phyloP scores from a whole-genome alignment of 345 rosid genomes.

The Erodium maritimum region DNA sequence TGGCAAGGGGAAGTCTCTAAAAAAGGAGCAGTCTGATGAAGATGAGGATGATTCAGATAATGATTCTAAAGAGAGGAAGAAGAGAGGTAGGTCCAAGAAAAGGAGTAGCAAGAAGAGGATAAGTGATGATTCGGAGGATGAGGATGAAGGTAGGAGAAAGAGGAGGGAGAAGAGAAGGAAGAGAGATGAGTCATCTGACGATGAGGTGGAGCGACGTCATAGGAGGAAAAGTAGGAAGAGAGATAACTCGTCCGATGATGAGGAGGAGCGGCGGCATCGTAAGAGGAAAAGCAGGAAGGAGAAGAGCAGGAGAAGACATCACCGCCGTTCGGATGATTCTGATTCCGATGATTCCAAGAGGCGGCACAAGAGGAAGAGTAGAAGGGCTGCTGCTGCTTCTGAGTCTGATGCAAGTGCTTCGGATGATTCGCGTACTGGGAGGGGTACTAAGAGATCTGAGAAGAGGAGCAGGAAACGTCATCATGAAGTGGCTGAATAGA shows the following conservation, averaged over 20 bases:
- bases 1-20: slow-evolving; percentile 19
- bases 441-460: slow-evolving; percentile 39
- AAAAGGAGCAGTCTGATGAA: slow-evolving; percentile 32
- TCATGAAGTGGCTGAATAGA: slow-evolving; percentile 24
- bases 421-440: slow-evolving; percentile 49
- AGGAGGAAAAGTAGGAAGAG: slow-evolving; percentile 26
- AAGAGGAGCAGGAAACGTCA: slow-evolving; percentile 52
- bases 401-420: slow-evolving; percentile 35
- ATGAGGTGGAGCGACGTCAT: slow-evolving; percentile 14
- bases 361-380: slow-evolving; percentile 36
- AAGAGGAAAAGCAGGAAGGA: slow-evolving; percentile 33
- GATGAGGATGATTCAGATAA: slow-evolving; percentile 28
- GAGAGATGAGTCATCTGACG: slow-evolving; percentile 29
- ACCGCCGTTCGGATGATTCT: slow-evolving; percentile 28
- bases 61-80: slow-evolving; percentile 35
- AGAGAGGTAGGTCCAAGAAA: slow-evolving; percentile 73
- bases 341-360: slow-evolving; percentile 27
- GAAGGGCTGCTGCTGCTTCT: slow-evolving; percentile 37
- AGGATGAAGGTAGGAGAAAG: slow-evolving; percentile 32
- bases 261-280: slow-evolving; percentile 6
- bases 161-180: slow-evolving; percentile 57
- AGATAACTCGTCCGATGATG: too few relatives aligned
- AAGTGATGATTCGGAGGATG: slow-evolving; percentile 48
- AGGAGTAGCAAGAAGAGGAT: slow-evolving; percentile 49
- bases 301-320: slow-evolving; percentile 41